Evolutionary conservation across 2,329 filamentous ascomycete genomes (phyloP).

Genomic region (Phialophora chinensis): DNA sequence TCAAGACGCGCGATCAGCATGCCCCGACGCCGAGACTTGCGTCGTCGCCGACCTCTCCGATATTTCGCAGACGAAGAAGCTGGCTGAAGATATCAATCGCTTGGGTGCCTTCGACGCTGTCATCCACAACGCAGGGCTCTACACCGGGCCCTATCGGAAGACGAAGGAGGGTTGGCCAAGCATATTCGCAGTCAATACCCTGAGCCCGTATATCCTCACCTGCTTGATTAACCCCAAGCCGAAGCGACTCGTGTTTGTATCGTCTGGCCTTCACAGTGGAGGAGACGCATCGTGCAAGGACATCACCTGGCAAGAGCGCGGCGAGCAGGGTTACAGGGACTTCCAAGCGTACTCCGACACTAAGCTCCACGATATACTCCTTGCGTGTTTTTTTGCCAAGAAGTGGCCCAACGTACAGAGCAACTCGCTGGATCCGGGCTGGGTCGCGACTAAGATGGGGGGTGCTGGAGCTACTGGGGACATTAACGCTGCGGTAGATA

Average conservation of each 20-base stretch:
- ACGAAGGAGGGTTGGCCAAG: conserved; percentile 56
- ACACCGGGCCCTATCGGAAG: conserved; percentile 47
- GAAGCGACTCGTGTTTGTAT: conserved; percentile 60
- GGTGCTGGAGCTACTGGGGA: conserved; percentile 55
- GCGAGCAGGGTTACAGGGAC: conserved; percentile 39
- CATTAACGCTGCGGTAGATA: conserved; percentile 55
- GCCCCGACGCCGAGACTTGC: conserved; percentile 58
- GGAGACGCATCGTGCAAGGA: conserved; percentile 47
- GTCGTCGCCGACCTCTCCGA: conserved; percentile 61
- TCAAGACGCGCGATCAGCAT: conserved; percentile 54
- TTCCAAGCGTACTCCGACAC: conserved; percentile 59
- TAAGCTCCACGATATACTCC: conserved; percentile 63
- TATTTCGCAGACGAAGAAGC: conserved; percentile 56
- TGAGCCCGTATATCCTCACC: conserved; percentile 64
- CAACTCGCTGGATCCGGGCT: conserved; percentile 60
- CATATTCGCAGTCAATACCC: conserved; percentile 62
- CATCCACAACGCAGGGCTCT: conserved; percentile 64
- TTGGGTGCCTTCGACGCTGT: conserved; percentile 60
- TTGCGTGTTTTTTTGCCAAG: conserved; percentile 61
- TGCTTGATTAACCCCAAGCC: conserved; percentile 56
- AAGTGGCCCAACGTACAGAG: conserved; percentile 54
- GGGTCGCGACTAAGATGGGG: conserved; percentile 61
- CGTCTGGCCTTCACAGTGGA: conserved; percentile 57
- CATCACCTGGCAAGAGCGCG: conserved; percentile 48
- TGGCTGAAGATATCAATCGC: conserved; percentile 59